Percentiles rank a stretch among this genome's conserved stretches.
Conservation (phyloP, 305 asterid species). For the Striga hermonthica region DNA sequence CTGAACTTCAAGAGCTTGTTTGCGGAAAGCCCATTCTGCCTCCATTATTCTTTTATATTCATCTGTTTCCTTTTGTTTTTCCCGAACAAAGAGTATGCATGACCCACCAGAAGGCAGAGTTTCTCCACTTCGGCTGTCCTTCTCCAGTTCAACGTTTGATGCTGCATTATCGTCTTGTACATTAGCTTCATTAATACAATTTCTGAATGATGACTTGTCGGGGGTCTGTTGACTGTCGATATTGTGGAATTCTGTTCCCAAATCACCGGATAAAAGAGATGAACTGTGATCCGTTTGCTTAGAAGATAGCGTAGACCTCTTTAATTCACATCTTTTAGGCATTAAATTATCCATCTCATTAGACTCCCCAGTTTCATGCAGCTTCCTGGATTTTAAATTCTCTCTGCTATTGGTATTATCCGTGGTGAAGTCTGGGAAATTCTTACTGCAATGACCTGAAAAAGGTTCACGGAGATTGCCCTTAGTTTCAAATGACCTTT, state of each 20-base stretch:
- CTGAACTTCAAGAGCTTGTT: conserved; percentile 63
- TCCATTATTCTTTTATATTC: conserved; percentile 73
- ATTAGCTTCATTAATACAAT: conserved; percentile 13
- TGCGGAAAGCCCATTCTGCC: conserved; percentile 80
- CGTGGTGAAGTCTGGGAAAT: conserved; percentile 20
- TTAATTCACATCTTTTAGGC: conserved; percentile 26
- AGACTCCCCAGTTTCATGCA: conserved; percentile 28
- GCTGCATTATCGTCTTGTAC: conserved; percentile 26
- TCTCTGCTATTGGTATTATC: conserved; percentile 20
- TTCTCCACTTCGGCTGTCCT: conserved; percentile 27
- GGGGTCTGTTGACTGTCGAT: no score
- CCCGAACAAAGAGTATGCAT: conserved; percentile 51
- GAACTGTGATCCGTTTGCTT: conserved; percentile 10
- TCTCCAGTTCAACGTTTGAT: conserved; percentile 30
- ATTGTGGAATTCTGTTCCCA: no score
- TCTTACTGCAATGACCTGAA: conserved; percentile 9
- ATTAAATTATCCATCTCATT: conserved; percentile 28
- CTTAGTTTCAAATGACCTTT: conserved; percentile 29
- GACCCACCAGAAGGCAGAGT: conserved; percentile 27
- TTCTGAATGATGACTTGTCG: no score
- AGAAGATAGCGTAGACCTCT: conserved; percentile 19
- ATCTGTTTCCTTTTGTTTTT: conserved; percentile 83
- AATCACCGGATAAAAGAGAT: conserved; percentile 12
- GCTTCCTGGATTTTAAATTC: conserved; percentile 22
- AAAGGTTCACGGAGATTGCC: conserved; percentile 14